Conservation (phyloP, 495 filamentous ascomycete genomes). For the Physcia stellaris region DNA sequence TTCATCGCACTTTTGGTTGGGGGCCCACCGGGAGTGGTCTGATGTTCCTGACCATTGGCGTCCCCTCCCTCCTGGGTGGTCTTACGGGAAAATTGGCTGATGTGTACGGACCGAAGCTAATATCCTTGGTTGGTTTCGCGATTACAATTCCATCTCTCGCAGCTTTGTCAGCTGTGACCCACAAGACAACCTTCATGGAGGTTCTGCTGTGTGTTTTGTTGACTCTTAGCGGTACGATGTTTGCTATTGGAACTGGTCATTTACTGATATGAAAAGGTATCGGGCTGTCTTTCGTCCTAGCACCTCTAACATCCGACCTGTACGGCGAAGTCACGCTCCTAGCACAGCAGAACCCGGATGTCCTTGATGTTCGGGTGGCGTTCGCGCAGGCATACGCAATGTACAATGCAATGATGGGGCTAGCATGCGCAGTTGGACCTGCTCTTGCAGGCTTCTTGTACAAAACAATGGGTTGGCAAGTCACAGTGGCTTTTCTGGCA, state of each 20-base stretch:
- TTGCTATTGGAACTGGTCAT: not conserved
- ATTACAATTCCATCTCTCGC: conserved; percentile 43
- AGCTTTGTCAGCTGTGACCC: conserved; percentile 46
- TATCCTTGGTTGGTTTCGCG: conserved; percentile 46
- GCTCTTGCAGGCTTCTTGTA: not conserved
- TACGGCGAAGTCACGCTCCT: conserved; percentile 1
- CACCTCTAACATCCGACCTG: conserved; percentile 2
- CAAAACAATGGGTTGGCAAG: conserved; percentile 1
- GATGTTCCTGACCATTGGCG: conserved; percentile 52
- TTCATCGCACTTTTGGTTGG: conserved; percentile 49
- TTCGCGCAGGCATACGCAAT: conserved; percentile 4
- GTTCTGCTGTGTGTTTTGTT: conserved; percentile 48
- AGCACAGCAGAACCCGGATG: not conserved
- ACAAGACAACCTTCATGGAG: conserved; percentile 33
- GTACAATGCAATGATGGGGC: not conserved
- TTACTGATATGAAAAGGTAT: not conserved
- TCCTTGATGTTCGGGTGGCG: not conserved
- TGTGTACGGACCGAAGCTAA: conserved; percentile 49
- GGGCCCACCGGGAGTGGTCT: conserved; percentile 53
- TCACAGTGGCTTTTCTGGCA: not conserved
- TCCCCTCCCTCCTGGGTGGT: conserved; percentile 52
- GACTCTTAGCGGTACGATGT: conserved; percentile 33
- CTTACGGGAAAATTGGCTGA: conserved; percentile 50
- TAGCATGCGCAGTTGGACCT: conserved; percentile 1
- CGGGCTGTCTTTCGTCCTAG: conserved; percentile 2